Base-by-base conservation (phyloP, 257 asterid species). In the Solanum chmielewskii region DNA sequence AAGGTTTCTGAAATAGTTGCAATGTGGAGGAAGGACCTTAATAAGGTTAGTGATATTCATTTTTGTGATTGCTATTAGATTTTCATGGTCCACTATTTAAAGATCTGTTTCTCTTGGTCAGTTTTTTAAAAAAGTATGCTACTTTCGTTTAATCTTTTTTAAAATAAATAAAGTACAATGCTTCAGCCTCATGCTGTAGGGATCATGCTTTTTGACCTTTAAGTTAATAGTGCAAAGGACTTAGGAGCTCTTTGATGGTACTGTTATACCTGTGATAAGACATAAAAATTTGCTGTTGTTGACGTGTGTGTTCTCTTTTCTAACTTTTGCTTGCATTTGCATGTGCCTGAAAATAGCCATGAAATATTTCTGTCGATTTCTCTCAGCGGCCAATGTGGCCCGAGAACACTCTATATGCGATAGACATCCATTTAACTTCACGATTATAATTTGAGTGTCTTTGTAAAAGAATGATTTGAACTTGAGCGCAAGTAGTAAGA, bases 1-100 rank as follows among this genome's bases (percentile, higher is more conserved):
- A 97, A 95, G 92, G 99, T 97, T 86, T 93, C 99, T 60, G 98
- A 97, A 91, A 93, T 97, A 64, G 99, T 96, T 64, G 91, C 93
- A 75, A 94, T 97, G 81, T 97, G 99, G 99, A 94, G 96, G 88
- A 94, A 90, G 93, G 99, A 97, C 93, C 98, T 97, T 84, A 92
- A 89, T 86, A 97, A 97, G 99, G 99, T 96, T 74, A 78, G 35
- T 73, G 44, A 29, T 49, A 31, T 49, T 81, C 45, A 2, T 39
- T 74, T 74, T 37, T 73, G 49, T 1, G 29, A 73, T 35, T 73
- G 81, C 81, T 73, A 5, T 35, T 20, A 35, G 47, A 73, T 73
- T 73, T 20, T 16, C 42, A 27, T 80, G 5, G 62, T 29, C 56
- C 18, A 80, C 41, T 27, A 47, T 45, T 47, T 27, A 47, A 39